These are phyloP conservation scores for Leccinum solheimii DNA, from an alignment of 1,284 basidiomycete genomes.

Conservation along the genomic window DNA sequence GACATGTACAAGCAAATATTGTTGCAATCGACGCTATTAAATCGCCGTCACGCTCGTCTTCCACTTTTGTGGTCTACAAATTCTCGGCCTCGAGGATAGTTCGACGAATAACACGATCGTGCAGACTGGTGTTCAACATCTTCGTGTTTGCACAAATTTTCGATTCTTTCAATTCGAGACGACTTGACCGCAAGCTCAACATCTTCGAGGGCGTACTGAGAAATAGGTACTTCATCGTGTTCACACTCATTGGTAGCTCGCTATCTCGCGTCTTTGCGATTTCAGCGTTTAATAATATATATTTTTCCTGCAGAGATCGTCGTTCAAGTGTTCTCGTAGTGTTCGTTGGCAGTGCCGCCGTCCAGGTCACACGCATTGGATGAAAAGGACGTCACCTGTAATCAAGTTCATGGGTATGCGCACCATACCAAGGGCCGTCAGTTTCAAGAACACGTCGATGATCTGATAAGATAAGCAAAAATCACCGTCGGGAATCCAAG, in stretches of 20 bases:
- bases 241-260: slow-evolving; percentile 77
- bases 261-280: not conserved
- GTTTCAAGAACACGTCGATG: too few species aligned
- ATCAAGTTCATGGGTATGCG: too few species aligned
- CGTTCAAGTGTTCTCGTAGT: slow-evolving; percentile 84
- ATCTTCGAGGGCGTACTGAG: slow-evolving; percentile 81
- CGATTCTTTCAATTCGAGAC: slow-evolving; percentile 91
- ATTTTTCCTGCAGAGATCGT: slow-evolving; percentile 64
- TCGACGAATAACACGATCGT: slow-evolving; percentile 55
- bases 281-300: not conserved
- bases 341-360: slow-evolving; percentile 89
- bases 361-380: slow-evolving; percentile 81
- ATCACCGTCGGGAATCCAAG: too few species aligned
- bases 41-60: slow-evolving; percentile 83
- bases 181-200: slow-evolving; percentile 85
- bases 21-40: slow-evolving; percentile 91
- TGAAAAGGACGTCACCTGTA: too few species aligned
- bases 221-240: slow-evolving; percentile 87
- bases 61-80: slow-evolving; percentile 79
- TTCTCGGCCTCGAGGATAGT: slow-evolving; percentile 62
- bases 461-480: too few species aligned
- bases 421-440: too few species aligned
- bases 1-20: slow-evolving; percentile 97
- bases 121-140: slow-evolving; percentile 93
- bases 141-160: slow-evolving; percentile 97